Base-by-base conservation (phyloP, 192 early-diverging fungal genomes). In the Coemansia asiatica region DNA sequence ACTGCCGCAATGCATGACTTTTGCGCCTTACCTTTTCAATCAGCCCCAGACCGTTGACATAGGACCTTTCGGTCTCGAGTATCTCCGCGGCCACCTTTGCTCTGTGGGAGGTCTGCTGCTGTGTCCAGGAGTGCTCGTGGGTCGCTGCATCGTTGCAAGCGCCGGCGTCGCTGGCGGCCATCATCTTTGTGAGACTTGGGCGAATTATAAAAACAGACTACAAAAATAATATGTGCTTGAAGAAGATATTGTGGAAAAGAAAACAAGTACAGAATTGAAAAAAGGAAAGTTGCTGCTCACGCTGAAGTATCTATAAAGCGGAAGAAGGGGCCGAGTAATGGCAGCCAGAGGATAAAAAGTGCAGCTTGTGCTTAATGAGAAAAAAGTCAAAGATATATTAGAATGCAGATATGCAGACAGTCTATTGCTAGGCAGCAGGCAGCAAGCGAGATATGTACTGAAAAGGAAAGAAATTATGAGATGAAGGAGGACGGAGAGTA, bases 61-160 rank as follows among this genome's bases (percentile, higher is more conserved):
- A 97, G 2, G 92, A 90, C 60, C 83, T 56, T 76, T 96, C 94
- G 1, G 94, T 94, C 40, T 85, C 74, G 36, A 95, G 68, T 19
- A 96, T 91, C 75, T 96, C 94, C 19, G 79, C 84, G 4, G 90
- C 83, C 48, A 96, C 87, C 35, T 83, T 76, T 57, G 79, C 72
- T 22, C 91, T 68, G 57, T 56, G 71, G 7, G 22, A 38, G 21
- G 66, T 56, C 54, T 63, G 66, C 50, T 54, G 67, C 60, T 66
- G 74, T 36, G 10, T 38, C 36, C 28, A 19, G 50, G 22, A 4
- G 50, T 51, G 19, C 50, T 22, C 50, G 15, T 51, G 21, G 50
- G 22, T 22, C 25, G 25, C 50, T 7, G 40, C 12, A 50, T 55
- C 25, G 53, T 56, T 33, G 31, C 63, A 22, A 16, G 33, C 29